These are phyloP conservation scores for Pseudotsuga menziesii DNA, from an alignment of 75 land plant species.

Conservation along the genomic window DNA sequence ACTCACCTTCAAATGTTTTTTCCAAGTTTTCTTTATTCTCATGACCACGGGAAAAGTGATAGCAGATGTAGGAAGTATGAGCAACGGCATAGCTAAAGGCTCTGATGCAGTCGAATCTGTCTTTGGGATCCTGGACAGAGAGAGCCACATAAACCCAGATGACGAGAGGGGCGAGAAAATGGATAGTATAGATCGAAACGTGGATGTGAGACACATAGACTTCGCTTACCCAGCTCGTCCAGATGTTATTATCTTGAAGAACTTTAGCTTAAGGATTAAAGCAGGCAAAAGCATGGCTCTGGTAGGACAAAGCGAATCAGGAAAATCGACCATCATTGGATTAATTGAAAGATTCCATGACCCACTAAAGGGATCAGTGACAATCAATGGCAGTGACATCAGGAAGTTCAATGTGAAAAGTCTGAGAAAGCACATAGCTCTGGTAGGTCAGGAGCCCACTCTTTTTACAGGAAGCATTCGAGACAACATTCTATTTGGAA, in stretches of 20 bases:
- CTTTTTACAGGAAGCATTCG: constrained; percentile 64
- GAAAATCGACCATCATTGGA: constrained; percentile 75
- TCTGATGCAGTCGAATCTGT: constrained; percentile 56
- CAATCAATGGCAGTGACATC: constrained; percentile 64
- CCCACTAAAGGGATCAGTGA: constrained; percentile 47
- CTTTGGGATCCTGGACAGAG: constrained; percentile 61
- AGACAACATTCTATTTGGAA: constrained; percentile 68
- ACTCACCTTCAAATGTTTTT: constrained; percentile 40
- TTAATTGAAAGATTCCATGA: constrained; percentile 81
- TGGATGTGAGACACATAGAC: constrained; percentile 52
- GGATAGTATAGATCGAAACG: constrained; percentile 27
- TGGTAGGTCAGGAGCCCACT: constrained; percentile 82
- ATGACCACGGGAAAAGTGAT: constrained; percentile 77
- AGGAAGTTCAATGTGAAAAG: constrained; percentile 42
- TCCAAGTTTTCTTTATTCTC: constrained; percentile 70
- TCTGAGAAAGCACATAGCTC: constrained; percentile 61
- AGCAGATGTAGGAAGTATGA: constrained; percentile 84
- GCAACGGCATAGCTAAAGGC: constrained; percentile 68
- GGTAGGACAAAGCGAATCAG: constrained; percentile 86
- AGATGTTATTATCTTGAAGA: constrained; percentile 41
- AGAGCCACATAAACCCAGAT: constrained; percentile 51
- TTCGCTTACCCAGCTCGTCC: constrained; percentile 82
- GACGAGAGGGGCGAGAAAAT: constrained; percentile 43
- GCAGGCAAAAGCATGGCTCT: constrained; percentile 64
- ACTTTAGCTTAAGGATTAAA: constrained; percentile 45